A percentile compares a stretch with the other conserved stretches of the same genome.
Evolutionary conservation across 208 protist genomes (phyloP).

Genomic region (Leishmania guyanensis): DNA sequence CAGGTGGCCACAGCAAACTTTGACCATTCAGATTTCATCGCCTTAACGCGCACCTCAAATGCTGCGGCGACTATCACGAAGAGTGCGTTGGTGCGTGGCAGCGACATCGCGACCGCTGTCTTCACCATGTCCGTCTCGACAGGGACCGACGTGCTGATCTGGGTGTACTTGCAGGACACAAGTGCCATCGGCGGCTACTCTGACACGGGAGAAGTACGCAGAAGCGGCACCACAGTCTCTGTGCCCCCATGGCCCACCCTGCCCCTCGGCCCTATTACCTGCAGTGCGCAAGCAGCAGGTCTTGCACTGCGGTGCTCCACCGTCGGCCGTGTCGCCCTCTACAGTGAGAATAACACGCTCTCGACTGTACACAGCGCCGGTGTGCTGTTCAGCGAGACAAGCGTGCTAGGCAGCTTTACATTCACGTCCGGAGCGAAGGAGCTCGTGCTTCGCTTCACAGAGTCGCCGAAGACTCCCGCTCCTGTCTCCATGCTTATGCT

Average conservation of each 20-base stretch:
- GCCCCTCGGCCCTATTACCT: slow-evolving; percentile 39
- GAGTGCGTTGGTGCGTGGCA: slow-evolving; percentile 27
- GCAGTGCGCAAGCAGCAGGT: slow-evolving; percentile 24
- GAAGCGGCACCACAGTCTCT: slow-evolving; percentile 41
- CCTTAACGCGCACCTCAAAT: slow-evolving; percentile 26
- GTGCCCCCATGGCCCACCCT: slow-evolving; percentile 40
- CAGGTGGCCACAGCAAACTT: slow-evolving; percentile 47
- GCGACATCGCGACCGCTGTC: slow-evolving; percentile 38
- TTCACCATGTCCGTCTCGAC: slow-evolving; percentile 39
- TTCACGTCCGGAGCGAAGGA: slow-evolving; percentile 39
- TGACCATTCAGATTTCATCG: slow-evolving; percentile 32
- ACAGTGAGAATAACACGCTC: slow-evolving; percentile 25
- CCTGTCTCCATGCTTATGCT: slow-evolving; percentile 36
- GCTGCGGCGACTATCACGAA: slow-evolving; percentile 25
- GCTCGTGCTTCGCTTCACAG: slow-evolving; percentile 49
- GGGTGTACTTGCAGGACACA: slow-evolving; percentile 27
- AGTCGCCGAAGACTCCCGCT: slow-evolving; percentile 11
- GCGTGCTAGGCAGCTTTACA: slow-evolving; percentile 37
- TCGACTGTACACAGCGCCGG: slow-evolving; percentile 40
- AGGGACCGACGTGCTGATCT: slow-evolving; percentile 35
- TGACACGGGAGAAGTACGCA: slow-evolving; percentile 26
- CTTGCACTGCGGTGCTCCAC: slow-evolving; percentile 41
- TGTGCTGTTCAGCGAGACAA: slow-evolving; percentile 42
- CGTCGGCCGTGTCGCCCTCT: slow-evolving; percentile 34
- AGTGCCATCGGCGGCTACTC: background rate